Conservation (phyloP, 108 stramenopile genomes). For the Schizochytrium sp. region DNA sequence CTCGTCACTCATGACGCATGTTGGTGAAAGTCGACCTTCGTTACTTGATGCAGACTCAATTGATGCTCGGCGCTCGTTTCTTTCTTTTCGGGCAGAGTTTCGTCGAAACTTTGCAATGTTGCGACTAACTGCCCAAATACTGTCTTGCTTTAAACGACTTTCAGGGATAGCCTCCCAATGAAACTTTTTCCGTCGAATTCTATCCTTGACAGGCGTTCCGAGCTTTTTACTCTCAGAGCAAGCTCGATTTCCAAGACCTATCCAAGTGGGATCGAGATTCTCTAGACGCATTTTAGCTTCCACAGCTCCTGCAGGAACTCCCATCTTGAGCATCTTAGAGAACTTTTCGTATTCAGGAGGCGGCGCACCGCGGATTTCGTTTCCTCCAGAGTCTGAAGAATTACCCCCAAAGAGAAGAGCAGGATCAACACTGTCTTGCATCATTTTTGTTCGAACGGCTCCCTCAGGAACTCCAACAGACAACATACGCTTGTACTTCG, state of each 20-base stretch:
- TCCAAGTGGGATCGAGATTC: not conserved
- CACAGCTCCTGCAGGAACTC: slow-evolving; percentile 36
- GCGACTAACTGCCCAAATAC: slow-evolving; percentile 40
- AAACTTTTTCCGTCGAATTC: slow-evolving; percentile 37
- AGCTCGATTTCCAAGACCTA: not conserved
- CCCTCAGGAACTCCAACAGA: too few species aligned
- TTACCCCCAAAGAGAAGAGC: not conserved
- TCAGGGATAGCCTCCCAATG: slow-evolving; percentile 56
- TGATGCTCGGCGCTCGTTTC: not conserved
- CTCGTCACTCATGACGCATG: not conserved
- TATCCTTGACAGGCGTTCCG: not conserved
- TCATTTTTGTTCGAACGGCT: too few species aligned
- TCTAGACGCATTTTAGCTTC: slow-evolving; percentile 9
- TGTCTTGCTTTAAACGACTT: slow-evolving; percentile 17
- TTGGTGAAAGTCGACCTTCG: not conserved
- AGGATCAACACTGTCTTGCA: not conserved
- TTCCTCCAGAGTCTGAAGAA: not conserved
- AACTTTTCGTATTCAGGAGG: slow-evolving; percentile 28
- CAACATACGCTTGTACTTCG: too few species aligned
- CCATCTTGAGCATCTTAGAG: slow-evolving; percentile 57
- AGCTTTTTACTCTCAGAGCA: not conserved
- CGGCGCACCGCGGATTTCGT: not conserved
- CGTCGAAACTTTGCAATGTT: slow-evolving; percentile 39
- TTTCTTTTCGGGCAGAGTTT: not conserved
- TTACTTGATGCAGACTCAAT: not conserved